phyloP scores from a whole-genome alignment of 2,329 filamentous ascomycete species.

The Pseudogymnoascus sp. region DNA sequence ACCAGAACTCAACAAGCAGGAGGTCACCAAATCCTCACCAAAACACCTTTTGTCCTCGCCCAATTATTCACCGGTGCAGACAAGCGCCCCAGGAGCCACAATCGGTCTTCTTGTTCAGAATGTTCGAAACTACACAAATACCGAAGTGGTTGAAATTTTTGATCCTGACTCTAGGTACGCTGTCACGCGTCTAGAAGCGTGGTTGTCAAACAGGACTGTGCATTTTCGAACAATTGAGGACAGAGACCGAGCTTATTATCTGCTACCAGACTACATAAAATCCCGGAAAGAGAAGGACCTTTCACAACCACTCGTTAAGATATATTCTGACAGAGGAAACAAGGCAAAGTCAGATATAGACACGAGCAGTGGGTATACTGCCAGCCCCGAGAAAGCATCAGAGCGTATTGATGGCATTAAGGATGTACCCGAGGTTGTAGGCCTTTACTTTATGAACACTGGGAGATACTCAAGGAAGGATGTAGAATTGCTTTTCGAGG shows the following conservation, averaged over 20 bases:
- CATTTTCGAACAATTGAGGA: neutral
- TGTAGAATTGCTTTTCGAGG: neutral
- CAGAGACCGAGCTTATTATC: neutral
- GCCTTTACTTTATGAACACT: slow-evolving; percentile 2
- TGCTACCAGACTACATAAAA: neutral
- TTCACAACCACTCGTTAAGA: neutral
- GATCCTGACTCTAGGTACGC: neutral
- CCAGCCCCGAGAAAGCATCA: neutral
- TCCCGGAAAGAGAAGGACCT: neutral
- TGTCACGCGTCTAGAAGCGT: neutral
- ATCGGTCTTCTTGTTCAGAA: neutral
- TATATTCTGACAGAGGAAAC: neutral
- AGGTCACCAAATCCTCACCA: neutral
- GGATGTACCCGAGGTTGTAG: neutral
- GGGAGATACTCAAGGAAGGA: neutral
- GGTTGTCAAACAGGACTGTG: slow-evolving; percentile 4
- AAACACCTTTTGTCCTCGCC: neutral
- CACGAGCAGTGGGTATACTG: neutral
- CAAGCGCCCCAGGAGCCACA: neutral
- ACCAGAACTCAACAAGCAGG: neutral
- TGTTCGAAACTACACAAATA: neutral
- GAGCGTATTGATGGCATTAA: neutral
- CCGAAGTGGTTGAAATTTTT: neutral
- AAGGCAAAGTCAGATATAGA: neutral
- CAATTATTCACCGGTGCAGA: neutral